Base-by-base conservation (phyloP, 1,284 basidiomycete species). In the Cutaneotrichosporon spelunceum region DNA sequence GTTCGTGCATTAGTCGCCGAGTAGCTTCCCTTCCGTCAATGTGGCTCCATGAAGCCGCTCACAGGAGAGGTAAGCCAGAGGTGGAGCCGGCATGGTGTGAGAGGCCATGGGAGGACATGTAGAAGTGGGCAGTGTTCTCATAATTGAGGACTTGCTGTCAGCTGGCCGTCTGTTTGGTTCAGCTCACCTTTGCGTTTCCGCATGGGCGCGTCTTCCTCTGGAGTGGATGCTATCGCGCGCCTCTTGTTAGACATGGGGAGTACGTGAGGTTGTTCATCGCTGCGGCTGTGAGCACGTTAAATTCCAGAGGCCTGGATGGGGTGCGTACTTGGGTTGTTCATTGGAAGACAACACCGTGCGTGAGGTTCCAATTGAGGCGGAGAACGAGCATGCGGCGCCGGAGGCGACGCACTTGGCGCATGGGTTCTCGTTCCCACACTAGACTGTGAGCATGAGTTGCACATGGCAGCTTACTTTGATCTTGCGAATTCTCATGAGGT, bases 51-150 rank as follows among this genome's bases (percentile, higher is more conserved):
- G 14, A 24, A 8, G 21, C 10, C 3, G 14, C 63, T 34, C 34
- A 67, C 66, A 67, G 53, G 11, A 67, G 49, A 7, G 66, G 66
- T 19, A 67, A 21, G 1, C 66, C 66, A 2, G 63, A 62, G 1
- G 66, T 62, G 0, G 63, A 67, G 5, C 66, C 66, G 3, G 66
- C 62, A 45, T 64, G 59, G 30, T 64, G 62, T 3, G 59, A 55
- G 4, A 55, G 34, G 23, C 62, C 62, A 16, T 60, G 59, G 19
- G 59, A 64, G 1, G 62, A 64, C 19, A 59, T 34, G 53, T 58
- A 64, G 44, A 64, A 64, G 56, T 64, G 62, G 4, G 62, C 56
- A 1, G 62, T 60, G 33, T 34, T 57, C n/a, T 57, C 56, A 24
- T 47, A n/a, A 47, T 57, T 29, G n/a, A 57, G 47, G 0, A 57